Conservation (phyloP, 306 rosid species). For the Medicago ruthenica region DNA sequence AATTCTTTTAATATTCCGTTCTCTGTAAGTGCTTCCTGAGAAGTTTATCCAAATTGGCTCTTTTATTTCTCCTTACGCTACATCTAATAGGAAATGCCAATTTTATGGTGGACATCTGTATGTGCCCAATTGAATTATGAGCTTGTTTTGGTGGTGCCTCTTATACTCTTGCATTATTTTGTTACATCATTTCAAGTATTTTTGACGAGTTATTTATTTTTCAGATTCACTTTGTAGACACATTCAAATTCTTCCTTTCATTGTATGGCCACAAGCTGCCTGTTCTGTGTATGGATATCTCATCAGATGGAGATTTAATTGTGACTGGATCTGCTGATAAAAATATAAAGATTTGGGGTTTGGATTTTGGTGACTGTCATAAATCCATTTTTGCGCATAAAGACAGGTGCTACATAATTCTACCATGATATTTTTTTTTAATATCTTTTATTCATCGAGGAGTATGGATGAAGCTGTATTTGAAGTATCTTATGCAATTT, state of each 20-base stretch:
- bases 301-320: conserved; percentile 91
- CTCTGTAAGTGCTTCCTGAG: background rate
- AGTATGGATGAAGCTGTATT: conserved; percentile 18
- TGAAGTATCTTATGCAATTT: conserved; percentile 45
- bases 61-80: background rate
- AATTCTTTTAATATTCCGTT: background rate
- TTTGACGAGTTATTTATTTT: conserved; percentile 43
- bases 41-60: background rate
- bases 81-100: conserved; percentile 8
- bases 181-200: background rate
- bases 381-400: conserved; percentile 91
- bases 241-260: conserved; percentile 80
- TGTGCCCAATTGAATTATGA: conserved; percentile 15
- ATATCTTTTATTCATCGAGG: conserved; percentile 5
- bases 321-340: conserved; percentile 97
- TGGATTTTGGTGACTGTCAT: conserved; percentile 96
- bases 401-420: conserved; percentile 67
- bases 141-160: background rate
- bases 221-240: conserved; percentile 81
- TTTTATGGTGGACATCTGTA: conserved; percentile 24
- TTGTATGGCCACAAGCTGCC: conserved; percentile 95
- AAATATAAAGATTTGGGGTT: conserved; percentile 96
- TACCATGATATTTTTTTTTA: conserved; percentile 20
- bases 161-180: conserved; percentile 25
- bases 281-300: conserved; percentile 93